Percentiles rank a stretch among this genome's conserved stretches.
Evolutionary conservation across 495 filamentous ascomycete species (phyloP).

Genomic region (Annulohypoxylon nitens): DNA sequence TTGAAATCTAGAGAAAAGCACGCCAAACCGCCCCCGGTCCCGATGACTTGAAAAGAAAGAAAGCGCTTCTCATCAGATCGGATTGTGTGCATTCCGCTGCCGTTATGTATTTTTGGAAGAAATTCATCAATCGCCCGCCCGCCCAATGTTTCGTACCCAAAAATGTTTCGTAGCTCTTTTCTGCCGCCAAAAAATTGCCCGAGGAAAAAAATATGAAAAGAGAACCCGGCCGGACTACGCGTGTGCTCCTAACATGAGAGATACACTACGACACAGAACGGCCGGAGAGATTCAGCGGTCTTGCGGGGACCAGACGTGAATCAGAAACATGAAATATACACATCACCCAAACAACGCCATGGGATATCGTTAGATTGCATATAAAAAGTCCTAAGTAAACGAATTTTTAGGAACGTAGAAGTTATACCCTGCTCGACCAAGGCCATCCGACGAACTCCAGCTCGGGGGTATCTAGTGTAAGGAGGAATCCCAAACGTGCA

Average conservation of each 20-base stretch:
- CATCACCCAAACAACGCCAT: slow-evolving; percentile 30
- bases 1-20: slow-evolving; percentile 44
- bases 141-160: slow-evolving; percentile 19
- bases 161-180: slow-evolving; percentile 26
- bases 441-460: slow-evolving; percentile 38
- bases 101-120: slow-evolving; percentile 24
- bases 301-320: slow-evolving; percentile 2
- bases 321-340: slow-evolving; percentile 30
- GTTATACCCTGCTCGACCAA: slow-evolving; percentile 15
- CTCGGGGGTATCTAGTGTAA: slow-evolving; percentile 36
- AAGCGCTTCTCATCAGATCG: slow-evolving; percentile 26
- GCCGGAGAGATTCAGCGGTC: not conserved
- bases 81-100: slow-evolving; percentile 29
- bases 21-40: slow-evolving; percentile 26
- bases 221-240: not conserved
- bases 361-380: slow-evolving; percentile 31
- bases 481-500: slow-evolving; percentile 40
- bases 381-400: slow-evolving; percentile 17
- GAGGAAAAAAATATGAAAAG: slow-evolving; percentile 14
- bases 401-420: slow-evolving; percentile 5
- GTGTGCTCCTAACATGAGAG: slow-evolving; percentile 12
- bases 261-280: slow-evolving; percentile 20
- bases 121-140: slow-evolving; percentile 31
- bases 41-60: slow-evolving; percentile 30
- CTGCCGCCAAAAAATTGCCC: slow-evolving; percentile 4